Conservation (phyloP, 108 stramenopile species). For the Cyclotella sp. region DNA sequence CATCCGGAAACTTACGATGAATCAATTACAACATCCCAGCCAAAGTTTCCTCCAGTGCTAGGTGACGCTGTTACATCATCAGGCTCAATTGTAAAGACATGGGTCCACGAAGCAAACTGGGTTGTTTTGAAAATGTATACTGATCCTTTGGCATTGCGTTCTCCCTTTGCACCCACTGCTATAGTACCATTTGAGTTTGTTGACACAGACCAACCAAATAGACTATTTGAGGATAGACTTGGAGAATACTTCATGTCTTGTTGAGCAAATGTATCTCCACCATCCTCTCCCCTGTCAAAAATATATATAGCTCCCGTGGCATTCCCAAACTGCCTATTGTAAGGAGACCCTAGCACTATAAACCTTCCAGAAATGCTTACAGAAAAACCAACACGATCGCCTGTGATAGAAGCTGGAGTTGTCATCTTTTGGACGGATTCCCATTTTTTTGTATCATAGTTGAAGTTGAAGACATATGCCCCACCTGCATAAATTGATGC, state of each 20-base stretch:
- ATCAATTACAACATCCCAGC: constrained; percentile 23
- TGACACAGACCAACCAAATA: constrained; percentile 35
- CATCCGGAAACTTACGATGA: neutral
- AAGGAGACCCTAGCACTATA: constrained; percentile 20
- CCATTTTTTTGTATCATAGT: constrained; percentile 12
- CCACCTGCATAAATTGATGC: constrained; percentile 13
- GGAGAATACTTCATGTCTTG: neutral
- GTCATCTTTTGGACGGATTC: constrained; percentile 16
- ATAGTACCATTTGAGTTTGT: constrained; percentile 10
- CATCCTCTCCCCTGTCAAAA: neutral
- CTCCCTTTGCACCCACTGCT: constrained; percentile 19
- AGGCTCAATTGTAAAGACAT: constrained; percentile 5
- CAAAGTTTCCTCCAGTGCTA: constrained; percentile 18
- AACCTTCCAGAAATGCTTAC: constrained; percentile 5
- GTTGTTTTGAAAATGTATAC: constrained; percentile 9
- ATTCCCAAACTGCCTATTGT: constrained; percentile 14
- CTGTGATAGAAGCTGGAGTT: neutral
- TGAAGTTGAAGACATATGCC: constrained; percentile 19
- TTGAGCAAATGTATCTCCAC: constrained; percentile 18
- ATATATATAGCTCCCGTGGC: constrained; percentile 4
- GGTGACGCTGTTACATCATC: constrained; percentile 15
- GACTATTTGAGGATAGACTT: neutral
- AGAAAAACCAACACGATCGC: constrained; percentile 15
- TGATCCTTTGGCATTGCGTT: constrained; percentile 4
- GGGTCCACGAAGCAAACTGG: neutral